Evolutionary conservation across 2,329 filamentous ascomycete species (phyloP).

Genomic region (Hypomyces rosellus): DNA sequence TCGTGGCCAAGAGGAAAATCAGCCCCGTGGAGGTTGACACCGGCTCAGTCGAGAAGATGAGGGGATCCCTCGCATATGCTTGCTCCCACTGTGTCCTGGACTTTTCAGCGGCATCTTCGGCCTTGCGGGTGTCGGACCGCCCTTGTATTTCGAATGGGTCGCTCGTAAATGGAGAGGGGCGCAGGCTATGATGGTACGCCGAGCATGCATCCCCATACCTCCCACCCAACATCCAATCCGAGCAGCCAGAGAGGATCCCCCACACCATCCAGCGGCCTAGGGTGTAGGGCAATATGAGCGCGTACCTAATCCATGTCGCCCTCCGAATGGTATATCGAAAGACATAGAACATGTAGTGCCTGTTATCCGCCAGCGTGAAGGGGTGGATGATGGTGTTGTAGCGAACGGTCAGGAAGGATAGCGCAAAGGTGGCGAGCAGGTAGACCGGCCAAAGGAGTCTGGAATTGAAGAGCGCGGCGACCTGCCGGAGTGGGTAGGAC

Average conservation of each 20-base stretch:
- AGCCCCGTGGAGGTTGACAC: constrained; percentile 46
- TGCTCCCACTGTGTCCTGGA: constrained; percentile 6
- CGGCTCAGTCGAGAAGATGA: constrained; percentile 23
- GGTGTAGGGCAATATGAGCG: constrained; percentile 64
- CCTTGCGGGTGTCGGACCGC: background rate
- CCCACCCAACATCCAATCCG: constrained; percentile 14
- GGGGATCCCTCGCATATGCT: constrained; percentile 20
- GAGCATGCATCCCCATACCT: constrained; percentile 5
- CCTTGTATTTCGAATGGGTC: constrained; percentile 20
- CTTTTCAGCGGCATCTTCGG: background rate
- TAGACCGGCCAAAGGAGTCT: constrained; percentile 33
- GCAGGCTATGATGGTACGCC: background rate
- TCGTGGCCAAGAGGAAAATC: constrained; percentile 60
- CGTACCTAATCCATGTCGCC: constrained; percentile 57
- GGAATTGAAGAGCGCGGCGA: constrained; percentile 20
- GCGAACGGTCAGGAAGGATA: constrained; percentile 49
- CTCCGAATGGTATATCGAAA: constrained; percentile 76
- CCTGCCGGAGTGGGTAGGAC: constrained; percentile 12
- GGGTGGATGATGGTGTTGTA: constrained; percentile 93
- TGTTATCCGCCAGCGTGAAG: constrained; percentile 92
- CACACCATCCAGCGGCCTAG: constrained; percentile 63
- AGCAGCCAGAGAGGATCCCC: constrained; percentile 49
- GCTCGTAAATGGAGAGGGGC: constrained; percentile 19
- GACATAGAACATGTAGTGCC: constrained; percentile 95
- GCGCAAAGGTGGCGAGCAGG: constrained; percentile 26